Base-by-base conservation (phyloP, 1,139 yeast genomes). In the Nadsonia starkeyi-henricii region DNA sequence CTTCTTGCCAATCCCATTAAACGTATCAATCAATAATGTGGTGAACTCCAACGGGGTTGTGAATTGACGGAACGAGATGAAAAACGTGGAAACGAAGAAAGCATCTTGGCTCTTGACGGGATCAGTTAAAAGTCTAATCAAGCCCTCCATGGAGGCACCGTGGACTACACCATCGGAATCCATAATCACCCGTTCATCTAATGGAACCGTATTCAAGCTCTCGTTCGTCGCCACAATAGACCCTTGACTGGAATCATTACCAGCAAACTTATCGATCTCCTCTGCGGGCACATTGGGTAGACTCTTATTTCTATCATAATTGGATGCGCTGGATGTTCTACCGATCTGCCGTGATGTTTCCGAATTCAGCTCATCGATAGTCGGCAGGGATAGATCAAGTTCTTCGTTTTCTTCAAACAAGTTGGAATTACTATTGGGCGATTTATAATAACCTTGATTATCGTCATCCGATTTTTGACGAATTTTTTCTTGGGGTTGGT, bases 121-220 rank as follows among this genome's bases (percentile, higher is more conserved):
- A 61, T 84, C 81, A 0, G 95, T 85, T 48, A 86, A 65, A 21
- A 85, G 70, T 57, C 73, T 76, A 2, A 88, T 78, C 50, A 86
- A 69, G 0, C 89, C 89, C 56, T 79, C 78, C 57, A 86, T 77
- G 0, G 95, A 81, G 1, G 89, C 89, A 3, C 95, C 95, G 44
- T 83, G 65, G 39, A 86, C 63, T 48, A 72, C 72, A 0, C 82
- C 82, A 39, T 72, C 68, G 20, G 71, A 54, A 26, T 61, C 72
- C 48, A 71, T 72, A 19, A 69, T 61, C 1, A 77, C 65, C 52
- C 78, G 56, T 20, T 52, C 49, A 23, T 55, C 57, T 7, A 33
- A 13, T 15, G 17, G 12, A 23, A 9, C 9, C 28, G 5, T 23
- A 23, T 23, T 23, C 9, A 23, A 9, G 28, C 28, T 23, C 28